A percentile compares a stretch with the other conserved stretches of the same genome.
Conservation (phyloP, 2,329 filamentous ascomycete species). For the Penicillium sp. region DNA sequence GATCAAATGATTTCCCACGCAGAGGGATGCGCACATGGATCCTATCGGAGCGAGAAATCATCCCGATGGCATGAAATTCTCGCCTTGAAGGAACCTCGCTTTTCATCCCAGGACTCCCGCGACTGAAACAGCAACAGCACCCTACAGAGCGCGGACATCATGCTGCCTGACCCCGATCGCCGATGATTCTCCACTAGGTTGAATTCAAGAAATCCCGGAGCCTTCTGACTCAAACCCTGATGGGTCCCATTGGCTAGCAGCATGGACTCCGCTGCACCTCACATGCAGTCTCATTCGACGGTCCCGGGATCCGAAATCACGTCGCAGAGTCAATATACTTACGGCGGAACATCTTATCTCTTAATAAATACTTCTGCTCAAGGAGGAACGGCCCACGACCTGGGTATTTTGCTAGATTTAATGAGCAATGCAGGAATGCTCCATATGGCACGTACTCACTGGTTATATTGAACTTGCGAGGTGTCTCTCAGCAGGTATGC, state of each 20-base stretch:
- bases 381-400: not conserved
- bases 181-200: constrained; percentile 10
- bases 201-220: constrained; percentile 6
- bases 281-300: constrained; percentile 8
- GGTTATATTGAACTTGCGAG: not conserved
- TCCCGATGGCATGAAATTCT: not conserved
- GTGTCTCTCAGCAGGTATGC: not conserved
- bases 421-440: not conserved
- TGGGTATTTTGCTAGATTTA: not conserved
- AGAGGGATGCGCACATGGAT: not conserved
- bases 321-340: not conserved
- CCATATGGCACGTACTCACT: not conserved
- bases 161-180: constrained; percentile 7
- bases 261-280: constrained; percentile 9
- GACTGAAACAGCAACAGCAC: not conserved
- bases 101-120: not conserved
- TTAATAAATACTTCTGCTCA: not conserved
- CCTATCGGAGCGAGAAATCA: too few relatives aligned
- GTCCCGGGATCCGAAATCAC: constrained; percentile 4
- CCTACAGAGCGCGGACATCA: constrained; percentile 1
- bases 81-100: not conserved
- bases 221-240: not conserved
- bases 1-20: not conserved
- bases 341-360: not conserved
- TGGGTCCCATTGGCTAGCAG: not conserved